These are phyloP conservation scores for Exserohilum turcica DNA, from an alignment of 2,329 filamentous ascomycete species.

Conservation along the genomic window DNA sequence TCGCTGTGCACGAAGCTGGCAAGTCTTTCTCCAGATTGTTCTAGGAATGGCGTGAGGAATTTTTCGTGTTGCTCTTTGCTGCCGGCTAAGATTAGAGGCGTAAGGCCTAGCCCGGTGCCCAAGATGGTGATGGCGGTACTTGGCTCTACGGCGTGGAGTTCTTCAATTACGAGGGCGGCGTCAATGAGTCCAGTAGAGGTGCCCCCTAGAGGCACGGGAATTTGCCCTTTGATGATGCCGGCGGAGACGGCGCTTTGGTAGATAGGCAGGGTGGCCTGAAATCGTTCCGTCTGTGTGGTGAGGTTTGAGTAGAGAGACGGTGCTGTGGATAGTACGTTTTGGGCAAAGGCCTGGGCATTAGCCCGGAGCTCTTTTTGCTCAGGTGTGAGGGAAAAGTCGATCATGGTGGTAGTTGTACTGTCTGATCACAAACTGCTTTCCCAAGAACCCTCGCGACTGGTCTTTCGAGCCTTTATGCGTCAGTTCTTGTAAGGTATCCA, in stretches of 20 bases:
- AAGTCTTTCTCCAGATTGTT: constrained; percentile 50
- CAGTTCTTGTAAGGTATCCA: not conserved
- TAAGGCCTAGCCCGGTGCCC: constrained; percentile 59
- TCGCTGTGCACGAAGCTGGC: constrained; percentile 60
- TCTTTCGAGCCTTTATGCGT: not conserved
- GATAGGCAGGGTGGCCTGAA: constrained; percentile 55
- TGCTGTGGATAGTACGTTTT: constrained; percentile 14
- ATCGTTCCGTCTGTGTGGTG: constrained; percentile 46
- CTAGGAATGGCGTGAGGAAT: constrained; percentile 53
- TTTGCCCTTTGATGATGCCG: constrained; percentile 56
- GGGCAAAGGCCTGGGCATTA: not conserved
- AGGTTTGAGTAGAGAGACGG: constrained; percentile 22
- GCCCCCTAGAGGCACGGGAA: constrained; percentile 56
- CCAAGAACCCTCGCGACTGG: not conserved
- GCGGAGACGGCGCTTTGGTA: constrained; percentile 53
- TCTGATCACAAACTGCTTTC: not conserved
- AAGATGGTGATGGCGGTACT: constrained; percentile 58
- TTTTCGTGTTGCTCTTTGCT: constrained; percentile 49
- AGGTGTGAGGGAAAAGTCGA: not conserved
- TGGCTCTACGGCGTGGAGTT: constrained; percentile 59
- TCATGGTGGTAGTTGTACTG: not conserved
- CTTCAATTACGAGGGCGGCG: constrained; percentile 58
- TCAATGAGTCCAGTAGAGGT: constrained; percentile 53
- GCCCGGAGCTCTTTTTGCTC: not conserved
- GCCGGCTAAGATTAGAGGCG: constrained; percentile 56